Base-by-base conservation (phyloP, 306 rosid species). In the Cucurbita maxima region DNA sequence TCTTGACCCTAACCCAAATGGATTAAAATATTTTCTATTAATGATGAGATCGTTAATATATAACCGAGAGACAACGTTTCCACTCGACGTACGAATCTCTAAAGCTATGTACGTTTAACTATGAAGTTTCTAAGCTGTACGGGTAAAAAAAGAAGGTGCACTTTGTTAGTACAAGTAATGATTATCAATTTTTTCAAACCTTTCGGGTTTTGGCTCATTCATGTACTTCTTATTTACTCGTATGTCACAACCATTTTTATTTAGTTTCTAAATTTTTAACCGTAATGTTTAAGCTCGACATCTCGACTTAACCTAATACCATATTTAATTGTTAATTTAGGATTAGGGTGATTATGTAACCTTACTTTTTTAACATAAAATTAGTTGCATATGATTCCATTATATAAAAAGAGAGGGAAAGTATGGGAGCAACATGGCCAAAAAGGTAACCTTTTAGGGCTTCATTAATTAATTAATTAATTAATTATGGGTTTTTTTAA, bases 351-450 rank as follows among this genome's bases (percentile, higher is more conserved):
- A 67, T 67, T 11, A 45, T 45, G 73, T 67, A 67, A 67, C 22
- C 56, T 12, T 64, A 64, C 36, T 7, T 22, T 22, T 47, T 22
- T 12, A 12, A 67, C 55, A 67, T 20, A 22, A 10, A 67, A 43
- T 10, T 66, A 66, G 72, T 53, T 66, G 53, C 14, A 40, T 67
- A 67, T 22, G 56, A 67, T 67, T 67, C 73, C 73, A 67, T 45
- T 41, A 67, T 66, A n/a, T 59, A 34, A 4, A 30, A 30, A 58
- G 13, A 36, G 69, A 62, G 53, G 20, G 30, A 66, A 19, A 41
- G 0, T 67, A 6, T 67, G 72, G 55, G 18, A 67, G 55, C 19
- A 81, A 80, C 84, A 84, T 92, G 92, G 87, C 85, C 83, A 89
- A 85, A 87, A 89, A 82, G 88, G 78, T 50, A 3, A 44, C 81